Base-by-base conservation (phyloP, 1,284 basidiomycete genomes). In the Tilletia walkeri region DNA sequence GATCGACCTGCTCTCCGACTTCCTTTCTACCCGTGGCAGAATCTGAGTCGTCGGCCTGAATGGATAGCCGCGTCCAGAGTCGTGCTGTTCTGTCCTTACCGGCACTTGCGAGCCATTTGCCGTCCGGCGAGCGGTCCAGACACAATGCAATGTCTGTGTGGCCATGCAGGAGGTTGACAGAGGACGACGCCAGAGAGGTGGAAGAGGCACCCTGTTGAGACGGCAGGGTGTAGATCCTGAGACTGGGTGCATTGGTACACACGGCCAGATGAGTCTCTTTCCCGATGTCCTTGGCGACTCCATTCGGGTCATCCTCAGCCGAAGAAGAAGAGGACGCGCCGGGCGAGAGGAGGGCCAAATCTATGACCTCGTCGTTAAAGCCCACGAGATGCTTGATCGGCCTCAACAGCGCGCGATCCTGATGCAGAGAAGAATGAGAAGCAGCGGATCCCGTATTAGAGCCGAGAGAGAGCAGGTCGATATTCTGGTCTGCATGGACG, bases 281-380 rank as follows among this genome's bases (percentile, higher is more conserved):
- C 2, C 10, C 49, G 4, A 2, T 34, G 10, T n/a, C 69, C 16
- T 53, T 65, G 66, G 7, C 41, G 68, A 80, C 75, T 1, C 80
- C 74, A 65, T 72, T 73, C 61, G 82, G 71, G 20, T 70, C 66
- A 10, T 49, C 41, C 16, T 74, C 41, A n/a, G 65, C 48, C n/a
- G 16, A 38, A 5, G 34, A 18, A 30, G 66, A 82, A 68, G 38
- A 89, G 1, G 65, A n/a, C 14, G 59, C 9, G 6, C 3, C 59
- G 16, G 59, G 59, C 1, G 76, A 69, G 0, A 82, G 72, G 3
- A 83, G 72, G 5, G 79, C 72, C 71, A 99, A 87, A 79, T 98
- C 95, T 66, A 98, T 92, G 76, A 99, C 94, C 84, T 99, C 95
- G 84, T 99, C 96, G 84, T 99, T 98, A 88, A 92, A 99, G 0